These are phyloP conservation scores for Cryphonectria naterciae DNA, from an alignment of 2,329 filamentous ascomycete genomes.

Conservation along the genomic window DNA sequence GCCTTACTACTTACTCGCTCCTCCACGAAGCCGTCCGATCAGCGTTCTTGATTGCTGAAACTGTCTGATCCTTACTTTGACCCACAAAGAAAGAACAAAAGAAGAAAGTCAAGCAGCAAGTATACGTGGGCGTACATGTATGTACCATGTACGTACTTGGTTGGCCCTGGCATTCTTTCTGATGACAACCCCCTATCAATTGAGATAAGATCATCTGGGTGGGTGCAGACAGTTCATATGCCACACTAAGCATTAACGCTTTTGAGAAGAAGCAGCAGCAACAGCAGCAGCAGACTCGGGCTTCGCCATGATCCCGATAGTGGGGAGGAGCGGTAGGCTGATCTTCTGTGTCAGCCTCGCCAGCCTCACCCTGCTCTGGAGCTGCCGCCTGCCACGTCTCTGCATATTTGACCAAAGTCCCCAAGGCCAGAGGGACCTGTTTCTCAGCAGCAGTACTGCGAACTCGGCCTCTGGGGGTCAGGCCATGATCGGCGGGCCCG, in stretches of 20 bases:
- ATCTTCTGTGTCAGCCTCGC: slow-evolving; percentile 32
- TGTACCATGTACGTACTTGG: neutral
- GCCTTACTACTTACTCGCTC: neutral
- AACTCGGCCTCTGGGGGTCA: neutral
- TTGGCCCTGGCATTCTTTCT: neutral
- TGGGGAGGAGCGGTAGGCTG: slow-evolving; percentile 30
- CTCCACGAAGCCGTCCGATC: neutral
- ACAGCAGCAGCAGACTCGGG: neutral
- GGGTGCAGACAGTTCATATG: neutral
- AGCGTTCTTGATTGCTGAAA: neutral
- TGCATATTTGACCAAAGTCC: slow-evolving; percentile 32
- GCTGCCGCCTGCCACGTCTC: slow-evolving; percentile 34
- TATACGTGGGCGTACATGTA: neutral
- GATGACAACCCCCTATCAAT: neutral
- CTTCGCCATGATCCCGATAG: slow-evolving; percentile 20
- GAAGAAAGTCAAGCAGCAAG: neutral
- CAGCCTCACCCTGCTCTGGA: slow-evolving; percentile 34
- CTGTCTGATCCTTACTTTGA: neutral
- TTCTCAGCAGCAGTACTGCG: neutral
- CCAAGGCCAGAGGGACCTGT: neutral
- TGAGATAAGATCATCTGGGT: neutral
- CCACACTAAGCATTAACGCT: neutral
- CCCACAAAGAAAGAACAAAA: neutral
- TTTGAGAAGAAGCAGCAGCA: neutral
- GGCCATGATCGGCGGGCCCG: slow-evolving; percentile 34